Percentiles rank a stretch among this genome's conserved stretches.
Conservation (phyloP, 805 yeast species). For the Scheffersomyces lignosus region DNA sequence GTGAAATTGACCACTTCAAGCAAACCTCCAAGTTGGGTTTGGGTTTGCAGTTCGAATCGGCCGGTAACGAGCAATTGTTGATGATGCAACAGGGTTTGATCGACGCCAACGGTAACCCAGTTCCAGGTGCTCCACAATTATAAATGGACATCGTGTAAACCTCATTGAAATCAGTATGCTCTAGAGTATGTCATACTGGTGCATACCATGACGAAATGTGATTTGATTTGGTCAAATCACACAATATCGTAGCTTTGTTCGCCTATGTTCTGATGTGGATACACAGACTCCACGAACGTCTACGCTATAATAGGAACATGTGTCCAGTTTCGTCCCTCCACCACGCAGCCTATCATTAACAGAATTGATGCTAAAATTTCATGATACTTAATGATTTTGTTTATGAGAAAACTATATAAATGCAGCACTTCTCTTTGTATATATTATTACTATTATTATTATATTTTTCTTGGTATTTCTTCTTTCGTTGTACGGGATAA, state of each 20-base stretch:
- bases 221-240: no score
- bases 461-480: not conserved
- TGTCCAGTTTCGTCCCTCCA: no score
- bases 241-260: no score
- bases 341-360: no score
- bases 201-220: no score
- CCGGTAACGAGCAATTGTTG: conserved; percentile 90
- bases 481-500: no score
- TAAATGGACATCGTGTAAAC: conserved; percentile 19
- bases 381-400: no score
- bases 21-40: conserved; percentile 80
- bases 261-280: no score
- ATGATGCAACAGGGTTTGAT: conserved; percentile 86
- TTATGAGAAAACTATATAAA: not conserved
- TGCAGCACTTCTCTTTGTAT: not conserved
- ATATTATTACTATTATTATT: not conserved
- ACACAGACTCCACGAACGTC: no score
- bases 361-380: no score
- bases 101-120: conserved; percentile 83
- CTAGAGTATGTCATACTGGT: no score
- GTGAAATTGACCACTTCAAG: conserved; percentile 84
- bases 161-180: conserved; percentile 1
- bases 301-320: no score
- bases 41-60: conserved; percentile 93
- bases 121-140: conserved; percentile 72